Evolutionary conservation across 495 filamentous ascomycete species (phyloP).

Genomic region (Aspergillus asperescens): DNA sequence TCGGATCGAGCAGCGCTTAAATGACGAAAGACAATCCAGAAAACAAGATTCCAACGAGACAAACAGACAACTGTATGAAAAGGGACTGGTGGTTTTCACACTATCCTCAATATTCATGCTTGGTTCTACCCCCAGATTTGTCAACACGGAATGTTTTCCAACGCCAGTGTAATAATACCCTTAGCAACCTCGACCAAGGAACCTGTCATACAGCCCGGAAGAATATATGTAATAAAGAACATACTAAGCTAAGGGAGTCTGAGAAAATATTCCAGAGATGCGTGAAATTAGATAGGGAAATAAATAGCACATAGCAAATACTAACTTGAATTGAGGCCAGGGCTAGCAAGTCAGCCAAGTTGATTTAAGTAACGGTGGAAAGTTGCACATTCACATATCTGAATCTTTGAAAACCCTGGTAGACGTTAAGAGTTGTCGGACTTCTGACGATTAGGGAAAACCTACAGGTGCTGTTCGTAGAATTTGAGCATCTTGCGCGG

Average conservation of each 20-base stretch:
- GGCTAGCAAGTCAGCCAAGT: background rate
- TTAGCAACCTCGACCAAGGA: background rate
- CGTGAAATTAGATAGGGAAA: too few species aligned
- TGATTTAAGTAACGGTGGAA: background rate
- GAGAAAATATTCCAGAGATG: too few species aligned
- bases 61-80: background rate
- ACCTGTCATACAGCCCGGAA: conserved; percentile 1
- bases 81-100: background rate
- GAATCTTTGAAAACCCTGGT: conserved; percentile 37
- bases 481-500: conserved; percentile 44
- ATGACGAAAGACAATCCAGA: background rate
- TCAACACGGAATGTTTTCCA: background rate
- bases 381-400: conserved; percentile 14
- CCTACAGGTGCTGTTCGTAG: conserved; percentile 45
- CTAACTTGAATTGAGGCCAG: background rate
- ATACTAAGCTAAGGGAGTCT: too few species aligned
- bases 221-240: background rate
- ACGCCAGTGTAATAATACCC: background rate
- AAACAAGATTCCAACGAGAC: background rate
- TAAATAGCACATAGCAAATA: too few species aligned
- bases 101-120: background rate
- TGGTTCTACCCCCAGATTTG: background rate
- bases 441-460: background rate
- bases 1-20: conserved; percentile 9
- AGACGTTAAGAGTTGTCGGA: background rate